These are phyloP conservation scores for Diversispora epigaea DNA, from an alignment of 192 early-diverging fungal genomes.

Conservation along the genomic window DNA sequence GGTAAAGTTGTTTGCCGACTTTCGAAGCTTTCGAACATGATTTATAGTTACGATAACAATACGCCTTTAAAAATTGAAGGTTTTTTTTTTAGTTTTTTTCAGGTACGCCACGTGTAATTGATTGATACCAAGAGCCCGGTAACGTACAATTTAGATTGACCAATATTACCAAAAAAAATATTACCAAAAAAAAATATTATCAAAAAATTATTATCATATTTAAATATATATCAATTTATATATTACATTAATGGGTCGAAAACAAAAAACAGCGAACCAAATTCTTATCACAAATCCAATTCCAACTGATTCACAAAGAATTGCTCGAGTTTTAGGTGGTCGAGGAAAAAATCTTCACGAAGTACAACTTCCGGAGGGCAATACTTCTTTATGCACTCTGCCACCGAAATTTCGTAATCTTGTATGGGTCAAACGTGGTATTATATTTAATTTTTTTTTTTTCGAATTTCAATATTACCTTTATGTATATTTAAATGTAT, in stretches of 20 bases:
- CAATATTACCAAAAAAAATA: too few species aligned
- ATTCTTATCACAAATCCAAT: constrained; percentile 36
- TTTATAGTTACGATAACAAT: too few species aligned
- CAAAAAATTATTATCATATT: too few species aligned
- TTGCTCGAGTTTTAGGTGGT: constrained; percentile 62
- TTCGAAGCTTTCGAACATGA: background rate
- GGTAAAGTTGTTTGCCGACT: constrained; percentile 44
- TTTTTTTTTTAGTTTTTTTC: too few species aligned
- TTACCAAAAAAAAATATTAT: too few species aligned
- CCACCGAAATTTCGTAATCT: constrained; percentile 78
- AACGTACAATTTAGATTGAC: too few species aligned
- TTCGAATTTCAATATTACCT: background rate
- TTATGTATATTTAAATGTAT: background rate
- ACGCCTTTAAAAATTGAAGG: too few species aligned
- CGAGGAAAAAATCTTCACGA: constrained; percentile 76
- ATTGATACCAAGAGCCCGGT: too few species aligned
- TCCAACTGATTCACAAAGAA: constrained; percentile 43
- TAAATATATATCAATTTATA: too few species aligned
- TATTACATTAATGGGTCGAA: constrained; percentile 36
- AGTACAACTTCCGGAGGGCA: constrained; percentile 54
- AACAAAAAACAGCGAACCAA: constrained; percentile 40
- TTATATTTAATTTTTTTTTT: too few species aligned
- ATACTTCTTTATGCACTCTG: constrained; percentile 62
- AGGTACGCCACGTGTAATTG: too few species aligned
- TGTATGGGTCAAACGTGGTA: constrained; percentile 83